Conservation (phyloP, 2,329 filamentous ascomycete species). For the Colletotrichum caudatum region DNA sequence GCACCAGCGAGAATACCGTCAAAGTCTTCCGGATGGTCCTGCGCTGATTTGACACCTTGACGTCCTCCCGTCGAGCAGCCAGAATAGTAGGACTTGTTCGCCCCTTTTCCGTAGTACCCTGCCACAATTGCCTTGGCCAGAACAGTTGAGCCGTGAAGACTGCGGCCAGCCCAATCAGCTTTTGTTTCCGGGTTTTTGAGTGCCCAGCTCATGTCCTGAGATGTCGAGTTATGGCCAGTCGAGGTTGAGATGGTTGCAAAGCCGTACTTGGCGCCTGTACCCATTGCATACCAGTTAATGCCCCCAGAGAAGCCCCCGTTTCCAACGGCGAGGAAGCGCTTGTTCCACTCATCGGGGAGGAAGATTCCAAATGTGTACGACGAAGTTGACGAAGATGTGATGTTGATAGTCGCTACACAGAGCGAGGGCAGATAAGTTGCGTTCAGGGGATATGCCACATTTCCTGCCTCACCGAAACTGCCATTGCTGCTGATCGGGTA, state of each 20-base stretch:
- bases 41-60: conserved; percentile 63
- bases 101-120: conserved; percentile 55
- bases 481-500: conserved; percentile 8
- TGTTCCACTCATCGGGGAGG: conserved; percentile 49
- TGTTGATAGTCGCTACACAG: conserved; percentile 50
- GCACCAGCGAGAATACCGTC: conserved; percentile 66
- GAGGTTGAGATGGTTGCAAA: conserved; percentile 58
- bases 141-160: conserved; percentile 62
- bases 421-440: conserved; percentile 49
- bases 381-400: conserved; percentile 45
- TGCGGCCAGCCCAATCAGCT: conserved; percentile 55
- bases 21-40: conserved; percentile 59
- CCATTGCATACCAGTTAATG: conserved; percentile 35
- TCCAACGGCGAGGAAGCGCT: conserved; percentile 49
- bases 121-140: conserved; percentile 58
- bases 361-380: conserved; percentile 50
- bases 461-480: conserved; percentile 44
- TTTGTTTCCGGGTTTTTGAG: conserved; percentile 51
- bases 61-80: conserved; percentile 67
- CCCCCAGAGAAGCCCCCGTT: conserved; percentile 46
- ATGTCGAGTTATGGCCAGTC: conserved; percentile 56
- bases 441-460: conserved; percentile 46
- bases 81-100: conserved; percentile 61
- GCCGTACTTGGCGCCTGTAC: conserved; percentile 54
- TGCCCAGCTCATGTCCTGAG: conserved; percentile 53